phyloP scores from a whole-genome alignment of 352 stramenopile genomes.

The Phytophthora lateralis region DNA sequence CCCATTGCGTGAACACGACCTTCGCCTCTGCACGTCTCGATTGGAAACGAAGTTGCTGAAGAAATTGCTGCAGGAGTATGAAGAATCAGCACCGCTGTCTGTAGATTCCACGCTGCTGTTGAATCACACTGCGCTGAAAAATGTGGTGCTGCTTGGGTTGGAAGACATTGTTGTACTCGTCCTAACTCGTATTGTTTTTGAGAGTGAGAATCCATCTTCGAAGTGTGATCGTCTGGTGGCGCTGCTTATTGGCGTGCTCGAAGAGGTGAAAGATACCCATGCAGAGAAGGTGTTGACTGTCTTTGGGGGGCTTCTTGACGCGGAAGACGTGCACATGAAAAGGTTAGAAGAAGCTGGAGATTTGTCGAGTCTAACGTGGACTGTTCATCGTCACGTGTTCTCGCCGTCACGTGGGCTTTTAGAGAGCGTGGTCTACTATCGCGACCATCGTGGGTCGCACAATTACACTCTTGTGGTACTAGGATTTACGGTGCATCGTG shows the following conservation, averaged over 20 bases:
- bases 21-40: conserved; percentile 24
- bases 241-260: conserved; percentile 61
- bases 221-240: conserved; percentile 57
- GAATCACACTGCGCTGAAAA: conserved; percentile 52
- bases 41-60: conserved; percentile 27
- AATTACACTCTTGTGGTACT: conserved; percentile 64
- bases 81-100: conserved; percentile 1
- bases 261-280: conserved; percentile 64
- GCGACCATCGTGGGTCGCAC: conserved; percentile 48
- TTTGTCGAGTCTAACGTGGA: conserved; percentile 5
- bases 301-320: conserved; percentile 47
- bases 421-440: conserved; percentile 69
- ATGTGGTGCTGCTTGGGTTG: conserved; percentile 46
- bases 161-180: conserved; percentile 31
- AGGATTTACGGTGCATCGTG: conserved; percentile 48
- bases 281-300: conserved; percentile 50
- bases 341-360: background rate
- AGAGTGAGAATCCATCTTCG: conserved; percentile 9
- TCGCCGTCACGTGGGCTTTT: conserved; percentile 59
- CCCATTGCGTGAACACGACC: conserved; percentile 1
- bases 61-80: conserved; percentile 17
- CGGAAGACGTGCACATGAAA: conserved; percentile 18
- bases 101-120: conserved; percentile 49
- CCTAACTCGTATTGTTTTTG: conserved; percentile 26
- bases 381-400: conserved; percentile 55